Percentiles rank a stretch among this genome's conserved stretches.
These are phyloP conservation scores for Coniochaeta sp. DNA, from an alignment of 2,329 filamentous ascomycete species.

Conservation along the genomic window DNA sequence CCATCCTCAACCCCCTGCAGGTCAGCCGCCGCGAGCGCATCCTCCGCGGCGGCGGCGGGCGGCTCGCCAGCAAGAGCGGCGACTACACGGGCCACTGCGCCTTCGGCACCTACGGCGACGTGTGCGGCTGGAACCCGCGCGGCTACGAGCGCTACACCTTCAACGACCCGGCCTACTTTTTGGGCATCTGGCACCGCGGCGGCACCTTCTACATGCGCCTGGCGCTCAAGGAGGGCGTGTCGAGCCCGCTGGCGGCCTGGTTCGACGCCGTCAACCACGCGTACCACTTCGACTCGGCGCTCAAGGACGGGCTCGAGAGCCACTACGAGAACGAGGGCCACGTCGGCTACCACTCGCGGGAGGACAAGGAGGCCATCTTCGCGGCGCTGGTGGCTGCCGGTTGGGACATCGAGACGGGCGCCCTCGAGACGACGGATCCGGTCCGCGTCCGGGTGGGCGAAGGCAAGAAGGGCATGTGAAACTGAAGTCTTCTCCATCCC, in stretches of 20 bases:
- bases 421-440: slow-evolving; percentile 58
- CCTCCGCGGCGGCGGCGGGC: slow-evolving; percentile 44
- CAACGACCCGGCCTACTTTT: slow-evolving; percentile 47
- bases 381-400: slow-evolving; percentile 37
- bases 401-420: slow-evolving; percentile 59
- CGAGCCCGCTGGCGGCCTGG: slow-evolving; percentile 26
- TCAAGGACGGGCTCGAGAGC: slow-evolving; percentile 25
- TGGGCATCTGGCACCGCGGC: slow-evolving; percentile 44
- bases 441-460: slow-evolving; percentile 29
- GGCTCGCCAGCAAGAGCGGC: slow-evolving; percentile 30
- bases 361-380: slow-evolving; percentile 24
- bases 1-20: slow-evolving; percentile 55
- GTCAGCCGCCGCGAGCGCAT: slow-evolving; percentile 60
- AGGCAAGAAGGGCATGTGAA: slow-evolving; percentile 18
- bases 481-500: not conserved
- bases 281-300: slow-evolving; percentile 27
- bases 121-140: slow-evolving; percentile 20
- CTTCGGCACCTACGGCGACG: slow-evolving; percentile 31
- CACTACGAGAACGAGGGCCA: slow-evolving; percentile 28
- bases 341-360: slow-evolving; percentile 35
- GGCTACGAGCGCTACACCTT: slow-evolving; percentile 26
- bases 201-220: slow-evolving; percentile 43
- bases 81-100: slow-evolving; percentile 24
- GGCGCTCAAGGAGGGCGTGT: slow-evolving; percentile 52
- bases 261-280: slow-evolving; percentile 34